Evolutionary conservation across 805 yeast genomes (phyloP).

Genomic region (Kurtzmaniella fragi): DNA sequence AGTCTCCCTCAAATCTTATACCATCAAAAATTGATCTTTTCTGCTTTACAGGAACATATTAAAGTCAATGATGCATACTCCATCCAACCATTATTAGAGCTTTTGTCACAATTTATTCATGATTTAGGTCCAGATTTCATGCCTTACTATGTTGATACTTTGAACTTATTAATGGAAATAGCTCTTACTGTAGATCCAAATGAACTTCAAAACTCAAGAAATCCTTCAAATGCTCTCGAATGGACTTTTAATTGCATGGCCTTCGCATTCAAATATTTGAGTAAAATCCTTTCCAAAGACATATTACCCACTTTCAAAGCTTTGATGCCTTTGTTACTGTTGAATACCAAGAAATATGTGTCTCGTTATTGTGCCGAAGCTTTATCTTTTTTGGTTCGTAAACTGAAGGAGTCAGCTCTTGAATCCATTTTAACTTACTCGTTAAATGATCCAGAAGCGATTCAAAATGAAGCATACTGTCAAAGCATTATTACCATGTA

Average conservation of each 20-base stretch:
- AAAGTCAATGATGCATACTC: slow-evolving; percentile 60
- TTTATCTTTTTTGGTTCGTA: slow-evolving; percentile 74
- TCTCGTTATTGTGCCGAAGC: slow-evolving; percentile 89
- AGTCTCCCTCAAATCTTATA: slow-evolving; percentile 78
- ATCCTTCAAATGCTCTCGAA: slow-evolving; percentile 65
- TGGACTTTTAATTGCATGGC: slow-evolving; percentile 83
- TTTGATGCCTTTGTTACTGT: slow-evolving; percentile 59
- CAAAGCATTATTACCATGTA: slow-evolving; percentile 57
- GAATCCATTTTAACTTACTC: slow-evolving; percentile 40
- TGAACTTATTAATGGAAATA: slow-evolving; percentile 47
- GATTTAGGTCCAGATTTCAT: slow-evolving; percentile 91
- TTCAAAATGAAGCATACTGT: slow-evolving; percentile 39
- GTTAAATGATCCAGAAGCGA: slow-evolving; percentile 27
- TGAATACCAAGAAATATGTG: slow-evolving; percentile 55
- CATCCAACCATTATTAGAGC: slow-evolving; percentile 75
- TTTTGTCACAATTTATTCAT: slow-evolving; percentile 77
- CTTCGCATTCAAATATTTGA: slow-evolving; percentile 81
- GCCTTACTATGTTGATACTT: slow-evolving; percentile 49
- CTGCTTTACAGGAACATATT: slow-evolving; percentile 43
- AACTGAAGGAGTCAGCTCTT: slow-evolving; percentile 49
- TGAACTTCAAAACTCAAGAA: slow-evolving; percentile 48
- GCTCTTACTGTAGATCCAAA: slow-evolving; percentile 33
- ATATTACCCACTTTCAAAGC: slow-evolving; percentile 63
- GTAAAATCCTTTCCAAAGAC: slow-evolving; percentile 58
- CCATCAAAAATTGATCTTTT: slow-evolving; percentile 59